These are phyloP conservation scores for Amauroascus verrucosus DNA, from an alignment of 2,329 filamentous ascomycete genomes.

Conservation along the genomic window DNA sequence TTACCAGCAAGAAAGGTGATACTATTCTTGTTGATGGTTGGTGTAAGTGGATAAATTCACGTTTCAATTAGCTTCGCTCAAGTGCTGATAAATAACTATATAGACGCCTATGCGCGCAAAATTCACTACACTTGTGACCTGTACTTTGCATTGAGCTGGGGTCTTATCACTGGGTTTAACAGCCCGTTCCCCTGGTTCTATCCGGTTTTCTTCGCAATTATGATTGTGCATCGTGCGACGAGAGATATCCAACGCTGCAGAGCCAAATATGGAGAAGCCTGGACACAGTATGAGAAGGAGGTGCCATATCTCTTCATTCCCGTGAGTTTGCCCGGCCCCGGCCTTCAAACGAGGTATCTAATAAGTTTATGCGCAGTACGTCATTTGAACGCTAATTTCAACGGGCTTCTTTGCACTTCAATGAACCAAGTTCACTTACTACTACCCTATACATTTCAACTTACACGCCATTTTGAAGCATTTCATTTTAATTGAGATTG, in stretches of 20 bases:
- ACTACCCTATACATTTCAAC: not conserved
- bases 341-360: not conserved
- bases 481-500: not conserved
- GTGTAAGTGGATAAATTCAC: constrained; percentile 45
- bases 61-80: not conserved
- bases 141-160: constrained; percentile 69
- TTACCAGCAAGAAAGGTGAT: constrained; percentile 62
- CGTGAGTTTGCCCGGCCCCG: constrained; percentile 31
- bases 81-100: not conserved
- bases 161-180: constrained; percentile 66
- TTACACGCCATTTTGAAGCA: not conserved
- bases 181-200: constrained; percentile 88
- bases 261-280: constrained; percentile 70
- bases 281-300: constrained; percentile 67
- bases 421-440: not conserved
- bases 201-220: constrained; percentile 64
- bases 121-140: constrained; percentile 72
- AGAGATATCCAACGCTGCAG: constrained; percentile 68
- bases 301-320: constrained; percentile 83
- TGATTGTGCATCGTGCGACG: constrained; percentile 69
- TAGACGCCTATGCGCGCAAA: constrained; percentile 63
- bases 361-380: constrained; percentile 8
- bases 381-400: constrained; percentile 9
- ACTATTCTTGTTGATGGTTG: constrained; percentile 75
- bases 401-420: not conserved